These are phyloP conservation scores for Batrachochytrium dendrobatidis DNA, from an alignment of 371 early-diverging fungal species.

Conservation along the genomic window DNA sequence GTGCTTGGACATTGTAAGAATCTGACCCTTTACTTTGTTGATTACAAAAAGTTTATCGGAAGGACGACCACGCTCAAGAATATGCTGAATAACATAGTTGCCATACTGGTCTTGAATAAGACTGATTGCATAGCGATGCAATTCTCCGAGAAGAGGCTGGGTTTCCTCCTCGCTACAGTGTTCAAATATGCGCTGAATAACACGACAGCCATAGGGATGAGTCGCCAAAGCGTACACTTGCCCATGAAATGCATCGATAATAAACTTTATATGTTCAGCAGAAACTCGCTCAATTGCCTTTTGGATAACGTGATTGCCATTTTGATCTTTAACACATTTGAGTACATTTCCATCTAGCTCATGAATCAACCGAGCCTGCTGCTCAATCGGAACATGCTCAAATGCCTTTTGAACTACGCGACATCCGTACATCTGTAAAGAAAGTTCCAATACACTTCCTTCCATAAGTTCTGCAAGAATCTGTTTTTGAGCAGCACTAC, in stretches of 20 bases:
- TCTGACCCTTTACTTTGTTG: slow-evolving; percentile 82
- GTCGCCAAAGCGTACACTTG: slow-evolving; percentile 95
- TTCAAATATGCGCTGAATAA: slow-evolving; percentile 99
- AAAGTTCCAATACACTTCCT: slow-evolving; percentile 85
- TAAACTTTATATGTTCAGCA: slow-evolving; percentile 86
- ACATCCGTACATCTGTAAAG: slow-evolving; percentile 99
- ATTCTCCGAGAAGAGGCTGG: slow-evolving; percentile 81
- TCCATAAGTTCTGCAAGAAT: slow-evolving; percentile 88
- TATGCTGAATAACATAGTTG: slow-evolving; percentile 99
- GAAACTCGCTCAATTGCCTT: slow-evolving; percentile 98
- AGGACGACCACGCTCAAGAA: slow-evolving; percentile 89
- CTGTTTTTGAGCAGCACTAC: slow-evolving; percentile 81
- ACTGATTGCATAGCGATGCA: slow-evolving; percentile 80
- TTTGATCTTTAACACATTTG: slow-evolving; percentile 98
- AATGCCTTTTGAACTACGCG: slow-evolving; percentile 99
- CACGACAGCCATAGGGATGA: slow-evolving; percentile 99
- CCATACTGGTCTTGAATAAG: slow-evolving; percentile 99
- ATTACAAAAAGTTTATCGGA: slow-evolving; percentile 80
- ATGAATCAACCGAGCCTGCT: slow-evolving; percentile 81
- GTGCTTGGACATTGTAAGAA: slow-evolving; percentile 85
- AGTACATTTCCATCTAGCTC: slow-evolving; percentile 93
- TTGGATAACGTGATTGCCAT: slow-evolving; percentile 99
- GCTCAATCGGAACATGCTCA: slow-evolving; percentile 83
- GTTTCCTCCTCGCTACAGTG: slow-evolving; percentile 81
- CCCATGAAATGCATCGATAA: slow-evolving; percentile 95